Base-by-base conservation (phyloP, 352 stramenopile species). In the Thraustochytrium sp. region DNA sequence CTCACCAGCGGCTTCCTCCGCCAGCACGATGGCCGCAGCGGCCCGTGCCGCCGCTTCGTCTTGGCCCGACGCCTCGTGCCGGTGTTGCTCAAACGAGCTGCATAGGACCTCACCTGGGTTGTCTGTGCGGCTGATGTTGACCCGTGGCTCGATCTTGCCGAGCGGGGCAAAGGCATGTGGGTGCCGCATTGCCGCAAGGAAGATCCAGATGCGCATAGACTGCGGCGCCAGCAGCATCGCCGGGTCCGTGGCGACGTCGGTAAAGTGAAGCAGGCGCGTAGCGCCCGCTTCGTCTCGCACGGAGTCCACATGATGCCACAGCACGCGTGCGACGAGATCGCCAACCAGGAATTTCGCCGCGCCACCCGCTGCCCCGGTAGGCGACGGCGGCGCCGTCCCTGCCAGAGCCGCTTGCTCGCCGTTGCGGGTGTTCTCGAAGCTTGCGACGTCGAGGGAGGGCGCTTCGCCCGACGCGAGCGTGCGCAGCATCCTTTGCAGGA, bases 91-190 rank as follows among this genome's bases (percentile, higher is more conserved):
- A 23, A 77, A 36, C 2, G 65, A 1, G 65, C 65, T 77, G 48
- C 65, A 77, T n/a, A 77, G 65, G 31, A 77, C 64, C 26, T 77
- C 65, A 9, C 65, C 65, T 16, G 65, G 65, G 64, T 77, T 77
- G 46, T 77, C 65, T 75, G 65, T 77, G 65, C 65, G 65, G 26
- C 40, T 74, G 37, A 77, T 77, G 26, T 77, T 77, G 23, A 77
- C 26, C 23, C 65, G 42, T 8, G 1, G 26, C 42, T 77, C 65
- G 0, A 77, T 13, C 18, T 23, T 36, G 26, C 65, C 68, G 26
- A 31, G 68, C 0, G 65, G 65, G 18, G 16, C 16, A 29, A 77
- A 13, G 11, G 13, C n/a, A 16, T 21, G 0, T 74, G 11, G 9
- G 21, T 36, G 26, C 42, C 64, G 26, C 40, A 77, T 1, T 23